phyloP scores from a whole-genome alignment of 2,329 filamentous ascomycete species.

The Lasiodiplodia sp. region DNA sequence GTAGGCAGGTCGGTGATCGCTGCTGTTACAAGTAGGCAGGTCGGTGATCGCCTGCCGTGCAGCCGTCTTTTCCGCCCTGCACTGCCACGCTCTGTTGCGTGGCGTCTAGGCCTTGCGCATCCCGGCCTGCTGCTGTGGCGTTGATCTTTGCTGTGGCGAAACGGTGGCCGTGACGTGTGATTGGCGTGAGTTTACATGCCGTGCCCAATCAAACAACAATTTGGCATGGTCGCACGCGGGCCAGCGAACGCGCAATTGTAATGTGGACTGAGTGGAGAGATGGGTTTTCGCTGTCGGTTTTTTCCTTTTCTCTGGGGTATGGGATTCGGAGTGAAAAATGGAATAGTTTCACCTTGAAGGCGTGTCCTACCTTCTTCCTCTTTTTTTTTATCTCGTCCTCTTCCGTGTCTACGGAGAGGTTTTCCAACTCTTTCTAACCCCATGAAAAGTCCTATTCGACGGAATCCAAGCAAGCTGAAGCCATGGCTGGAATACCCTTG shows the following conservation, averaged over 20 bases:
- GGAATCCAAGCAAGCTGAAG: background rate
- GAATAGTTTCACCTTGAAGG: background rate
- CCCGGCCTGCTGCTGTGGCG: background rate
- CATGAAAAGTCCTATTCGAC: background rate
- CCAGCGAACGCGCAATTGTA: background rate
- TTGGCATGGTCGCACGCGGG: background rate
- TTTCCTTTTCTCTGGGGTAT: background rate
- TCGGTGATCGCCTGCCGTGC: background rate
- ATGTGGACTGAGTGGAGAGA: background rate
- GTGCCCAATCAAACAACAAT: background rate
- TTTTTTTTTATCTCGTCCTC: background rate
- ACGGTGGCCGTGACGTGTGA: background rate
- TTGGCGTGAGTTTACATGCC: background rate
- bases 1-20: background rate
- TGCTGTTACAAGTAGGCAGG: background rate
- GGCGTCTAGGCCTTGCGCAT: background rate
- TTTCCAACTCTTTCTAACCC: background rate
- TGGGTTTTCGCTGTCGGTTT: background rate
- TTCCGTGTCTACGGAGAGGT: background rate
- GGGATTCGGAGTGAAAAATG: background rate
- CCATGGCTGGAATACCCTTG: background rate
- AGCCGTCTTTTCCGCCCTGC: background rate
- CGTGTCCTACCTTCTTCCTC: background rate
- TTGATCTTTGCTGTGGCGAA: slow-evolving; percentile 11
- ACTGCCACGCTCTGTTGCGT: slow-evolving; percentile 19